Percentiles rank a stretch among this genome's conserved stretches.
Conservation (phyloP, 768 basidiomycete species). For the Suillus ampliporus region DNA sequence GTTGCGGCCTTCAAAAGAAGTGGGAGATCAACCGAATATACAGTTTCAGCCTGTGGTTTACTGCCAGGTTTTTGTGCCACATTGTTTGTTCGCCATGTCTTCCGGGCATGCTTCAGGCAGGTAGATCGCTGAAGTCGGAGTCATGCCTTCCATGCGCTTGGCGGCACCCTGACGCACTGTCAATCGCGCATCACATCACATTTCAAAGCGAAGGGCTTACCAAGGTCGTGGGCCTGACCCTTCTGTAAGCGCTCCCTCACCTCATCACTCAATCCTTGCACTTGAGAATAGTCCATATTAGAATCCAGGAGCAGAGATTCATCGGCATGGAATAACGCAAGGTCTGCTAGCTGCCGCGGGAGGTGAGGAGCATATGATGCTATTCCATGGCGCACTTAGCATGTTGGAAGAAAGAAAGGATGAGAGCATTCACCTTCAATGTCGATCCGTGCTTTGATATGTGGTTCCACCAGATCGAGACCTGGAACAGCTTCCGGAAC, state of each 20-base stretch:
- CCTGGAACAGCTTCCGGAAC: conserved; percentile 47
- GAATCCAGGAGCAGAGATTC: conserved; percentile 74
- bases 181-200: conserved; percentile 6
- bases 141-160: conserved; percentile 94
- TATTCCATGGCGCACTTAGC: conserved; percentile 30
- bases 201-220: conserved; percentile 42
- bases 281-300: conserved; percentile 66
- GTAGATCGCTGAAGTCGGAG: conserved; percentile 73
- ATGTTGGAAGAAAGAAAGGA: not conserved
- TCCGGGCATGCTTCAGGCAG: conserved; percentile 68
- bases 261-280: conserved; percentile 78
- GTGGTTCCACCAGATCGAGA: conserved; percentile 54
- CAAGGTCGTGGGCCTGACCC: conserved; percentile 71
- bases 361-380: conserved; percentile 69
- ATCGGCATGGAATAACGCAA: conserved; percentile 75
- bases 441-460: conserved; percentile 62
- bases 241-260: conserved; percentile 66
- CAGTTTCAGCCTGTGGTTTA: not conserved
- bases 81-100: conserved; percentile 31
- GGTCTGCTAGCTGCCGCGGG: conserved; percentile 74
- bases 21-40: not conserved
- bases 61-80: not conserved
- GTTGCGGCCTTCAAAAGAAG: conserved; percentile 3
- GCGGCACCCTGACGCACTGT: conserved; percentile 71
- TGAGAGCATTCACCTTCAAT: conserved; percentile 64